Conservation (phyloP, 257 asterid genomes). For the Rhazya stricta region DNA sequence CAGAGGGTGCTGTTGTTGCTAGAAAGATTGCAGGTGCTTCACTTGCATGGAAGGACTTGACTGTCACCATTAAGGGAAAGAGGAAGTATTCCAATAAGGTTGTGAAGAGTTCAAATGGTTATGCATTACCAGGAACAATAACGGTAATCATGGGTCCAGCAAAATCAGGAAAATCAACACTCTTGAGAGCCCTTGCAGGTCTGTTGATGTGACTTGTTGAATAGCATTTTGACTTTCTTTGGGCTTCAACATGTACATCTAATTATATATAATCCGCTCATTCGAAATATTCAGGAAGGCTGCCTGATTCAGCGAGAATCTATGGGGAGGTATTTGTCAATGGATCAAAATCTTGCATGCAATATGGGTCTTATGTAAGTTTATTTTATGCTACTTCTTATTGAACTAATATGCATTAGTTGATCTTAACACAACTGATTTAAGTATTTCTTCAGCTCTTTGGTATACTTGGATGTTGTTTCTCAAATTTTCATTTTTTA, state of each 20-base stretch:
- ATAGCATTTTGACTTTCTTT: not conserved
- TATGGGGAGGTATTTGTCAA: constrained; percentile 90
- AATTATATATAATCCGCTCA: not conserved
- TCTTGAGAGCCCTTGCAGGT: constrained; percentile 95
- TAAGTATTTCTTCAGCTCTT: not conserved
- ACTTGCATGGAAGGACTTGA: constrained; percentile 92
- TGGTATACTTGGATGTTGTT: not conserved
- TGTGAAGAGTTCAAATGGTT: constrained; percentile 86
- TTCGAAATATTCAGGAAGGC: constrained; percentile 56
- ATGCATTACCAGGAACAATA: constrained; percentile 95
- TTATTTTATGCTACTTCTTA: constrained; percentile 16
- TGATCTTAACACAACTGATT: not conserved
- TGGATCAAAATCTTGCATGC: constrained; percentile 63
- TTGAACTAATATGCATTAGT: not conserved
- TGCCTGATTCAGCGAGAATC: constrained; percentile 72
- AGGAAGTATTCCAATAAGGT: constrained; percentile 89
- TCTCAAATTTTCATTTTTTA: not conserved
- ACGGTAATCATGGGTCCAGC: constrained; percentile 99
- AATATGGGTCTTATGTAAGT: constrained; percentile 90
- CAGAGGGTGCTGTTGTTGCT: constrained; percentile 56
- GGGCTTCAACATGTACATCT: not conserved
- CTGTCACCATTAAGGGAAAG: constrained; percentile 85
- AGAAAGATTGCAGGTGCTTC: constrained; percentile 82
- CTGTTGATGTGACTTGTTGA: constrained; percentile 17
- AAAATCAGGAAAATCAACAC: constrained; percentile 97